A percentile compares a stretch with the other conserved stretches of the same genome.
Evolutionary conservation across 2,329 filamentous ascomycete species (phyloP).

Genomic region (Stromatinia cepivora): DNA sequence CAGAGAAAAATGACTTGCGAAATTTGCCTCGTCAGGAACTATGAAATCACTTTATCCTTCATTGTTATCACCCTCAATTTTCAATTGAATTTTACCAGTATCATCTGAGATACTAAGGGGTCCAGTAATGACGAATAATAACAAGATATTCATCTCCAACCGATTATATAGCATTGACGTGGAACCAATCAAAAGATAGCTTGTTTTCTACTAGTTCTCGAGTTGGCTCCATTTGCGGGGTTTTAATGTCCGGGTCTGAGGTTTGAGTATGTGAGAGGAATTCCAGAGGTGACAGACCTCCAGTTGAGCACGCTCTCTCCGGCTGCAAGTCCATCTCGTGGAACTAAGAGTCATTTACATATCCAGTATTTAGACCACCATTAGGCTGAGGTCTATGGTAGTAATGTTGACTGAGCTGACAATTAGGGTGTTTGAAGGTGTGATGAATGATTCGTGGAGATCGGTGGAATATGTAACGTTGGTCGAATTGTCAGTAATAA

Average conservation of each 20-base stretch:
- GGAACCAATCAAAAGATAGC: slow-evolving; percentile 38
- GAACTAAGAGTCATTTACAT: slow-evolving; percentile 43
- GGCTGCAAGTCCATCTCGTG: slow-evolving; percentile 47
- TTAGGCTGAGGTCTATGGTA: slow-evolving; percentile 37
- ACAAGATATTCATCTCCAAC: slow-evolving; percentile 36
- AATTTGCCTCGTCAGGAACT: background rate
- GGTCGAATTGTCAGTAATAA: background rate
- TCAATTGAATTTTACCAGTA: slow-evolving; percentile 25
- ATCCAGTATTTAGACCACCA: slow-evolving; percentile 42
- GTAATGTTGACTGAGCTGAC: slow-evolving; percentile 4
- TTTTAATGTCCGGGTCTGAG: background rate
- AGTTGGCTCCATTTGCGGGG: background rate
- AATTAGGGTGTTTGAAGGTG: background rate
- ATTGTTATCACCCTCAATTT: slow-evolving; percentile 1
- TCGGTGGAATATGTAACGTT: background rate
- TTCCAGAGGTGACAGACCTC: slow-evolving; percentile 44
- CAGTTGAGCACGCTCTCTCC: slow-evolving; percentile 45
- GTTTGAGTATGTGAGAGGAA: slow-evolving; percentile 15
- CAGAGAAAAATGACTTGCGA: background rate
- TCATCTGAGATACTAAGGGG: slow-evolving; percentile 33
- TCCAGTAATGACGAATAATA: slow-evolving; percentile 35
- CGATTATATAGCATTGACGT: slow-evolving; percentile 38
- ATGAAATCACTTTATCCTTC: background rate
- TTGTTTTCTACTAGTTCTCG: background rate
- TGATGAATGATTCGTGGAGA: background rate